Base-by-base conservation (phyloP, 129 eudicot species). In the Helianthus tuberosus region DNA sequence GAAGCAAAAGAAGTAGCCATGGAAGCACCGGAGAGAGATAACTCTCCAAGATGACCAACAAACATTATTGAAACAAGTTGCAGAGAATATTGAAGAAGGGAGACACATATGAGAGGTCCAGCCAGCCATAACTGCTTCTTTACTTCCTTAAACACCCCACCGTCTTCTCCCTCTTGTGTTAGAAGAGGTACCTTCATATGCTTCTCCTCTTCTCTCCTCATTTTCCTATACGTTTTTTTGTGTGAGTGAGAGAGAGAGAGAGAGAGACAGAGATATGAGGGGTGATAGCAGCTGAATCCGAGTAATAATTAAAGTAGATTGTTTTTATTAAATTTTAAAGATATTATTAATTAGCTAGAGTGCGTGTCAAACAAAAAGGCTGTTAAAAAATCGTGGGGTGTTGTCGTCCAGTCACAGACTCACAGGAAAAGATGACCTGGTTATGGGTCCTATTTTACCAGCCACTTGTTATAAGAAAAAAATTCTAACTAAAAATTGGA, bases 41-140 rank as follows among this genome's bases (percentile, higher is more conserved):
- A 75, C 69, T 91, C 88, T 44, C 96, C 96, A 71, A 90, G 85
- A 86, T 90, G 96, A 32, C 94, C 94, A 68, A 90, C 93, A 80
- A 87, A 91, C 97, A 91, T 91, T 11, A 88, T 70, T 14, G 97
- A 91, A 6, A 91, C 84, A 5, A 88, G 81, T 76, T 88, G 86
- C 46, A 91, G 76, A 66, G 83, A 81, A 23, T 80, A 91, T 77
- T 85, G 91, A 64, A 91, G 79, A 17, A 91, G 82, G 17, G 82
- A 81, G 43, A 91, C 97, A 64, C 84, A 83, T 17, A 86, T 73
- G 32, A 91, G 66, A 58, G 97, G 94, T 23, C 97, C 97, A n/a
- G 94, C 94, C 5, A 91, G 71, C 91, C 89, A 91, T 73, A 85
- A 5, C 66, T 88, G 94, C 68, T 82, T 83, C 84, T 82, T 84